These are phyloP conservation scores for Coprinopsis strossmayeri DNA, from an alignment of 768 basidiomycete genomes.

Conservation along the genomic window DNA sequence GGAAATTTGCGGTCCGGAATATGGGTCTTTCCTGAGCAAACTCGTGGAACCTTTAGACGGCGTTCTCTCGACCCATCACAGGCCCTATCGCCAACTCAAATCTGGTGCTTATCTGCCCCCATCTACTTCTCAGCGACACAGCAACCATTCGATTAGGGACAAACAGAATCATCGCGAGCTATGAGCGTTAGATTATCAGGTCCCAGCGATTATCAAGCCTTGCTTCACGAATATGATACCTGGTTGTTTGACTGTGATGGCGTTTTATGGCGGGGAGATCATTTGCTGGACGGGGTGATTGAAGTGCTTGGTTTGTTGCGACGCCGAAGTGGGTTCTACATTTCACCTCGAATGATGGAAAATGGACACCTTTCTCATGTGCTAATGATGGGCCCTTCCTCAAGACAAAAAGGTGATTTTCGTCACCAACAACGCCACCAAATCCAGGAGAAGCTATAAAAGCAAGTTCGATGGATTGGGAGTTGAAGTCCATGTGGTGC, in stretches of 20 bases:
- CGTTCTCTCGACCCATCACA: background rate
- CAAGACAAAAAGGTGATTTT: conserved; percentile 82
- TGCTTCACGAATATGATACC: conserved; percentile 74
- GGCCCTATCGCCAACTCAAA: background rate
- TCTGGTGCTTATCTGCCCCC: background rate
- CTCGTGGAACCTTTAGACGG: background rate
- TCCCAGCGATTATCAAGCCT: conserved; percentile 36
- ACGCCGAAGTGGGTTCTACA: conserved; percentile 49
- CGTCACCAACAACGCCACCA: conserved; percentile 96
- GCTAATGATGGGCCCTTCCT: background rate
- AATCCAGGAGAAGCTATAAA: conserved; percentile 85
- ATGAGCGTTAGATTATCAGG: conserved; percentile 35
- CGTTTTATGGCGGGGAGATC: conserved; percentile 86
- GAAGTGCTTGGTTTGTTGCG: conserved; percentile 73
- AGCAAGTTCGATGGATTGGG: conserved; percentile 87
- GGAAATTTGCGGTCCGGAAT: background rate
- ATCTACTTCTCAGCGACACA: background rate
- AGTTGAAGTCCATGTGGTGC: conserved; percentile 76
- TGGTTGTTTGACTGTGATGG: conserved; percentile 98
- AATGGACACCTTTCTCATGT: conserved; percentile 7
- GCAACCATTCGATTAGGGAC: background rate
- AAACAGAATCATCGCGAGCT: background rate
- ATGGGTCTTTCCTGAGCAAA: background rate
- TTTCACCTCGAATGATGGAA: conserved; percentile 3
- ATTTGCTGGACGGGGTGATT: conserved; percentile 68